Evolutionary conservation across 2,329 filamentous ascomycete genomes (phyloP).

Genomic region (Fusarium sp.): DNA sequence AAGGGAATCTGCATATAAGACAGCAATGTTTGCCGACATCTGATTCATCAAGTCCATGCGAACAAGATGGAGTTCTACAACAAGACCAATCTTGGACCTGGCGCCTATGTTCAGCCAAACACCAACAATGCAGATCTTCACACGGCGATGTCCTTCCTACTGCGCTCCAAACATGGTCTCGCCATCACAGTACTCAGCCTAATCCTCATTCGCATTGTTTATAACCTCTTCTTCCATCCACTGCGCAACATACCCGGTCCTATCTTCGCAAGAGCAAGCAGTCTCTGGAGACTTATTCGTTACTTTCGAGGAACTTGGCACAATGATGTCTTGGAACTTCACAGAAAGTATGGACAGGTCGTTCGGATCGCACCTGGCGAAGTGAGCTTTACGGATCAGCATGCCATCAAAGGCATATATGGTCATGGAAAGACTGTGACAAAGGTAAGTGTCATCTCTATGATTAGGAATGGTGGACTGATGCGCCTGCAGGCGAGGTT

Average conservation of each 20-base stretch:
- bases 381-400: conserved; percentile 12
- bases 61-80: neutral
- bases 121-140: neutral
- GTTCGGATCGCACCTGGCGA: conserved; percentile 25
- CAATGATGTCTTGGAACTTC: conserved; percentile 8
- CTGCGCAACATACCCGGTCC: conserved; percentile 9
- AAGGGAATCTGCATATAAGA: neutral
- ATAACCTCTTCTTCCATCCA: conserved; percentile 14
- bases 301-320: conserved; percentile 31
- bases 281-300: conserved; percentile 4
- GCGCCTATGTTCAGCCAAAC: neutral
- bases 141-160: neutral
- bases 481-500: neutral
- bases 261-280: neutral
- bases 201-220: neutral
- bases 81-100: neutral
- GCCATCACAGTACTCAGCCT: neutral
- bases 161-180: neutral
- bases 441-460: neutral
- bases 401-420: conserved; percentile 3
- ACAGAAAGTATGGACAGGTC: conserved; percentile 16
- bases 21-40: rapidly evolving
- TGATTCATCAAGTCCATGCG: neutral
- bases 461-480: neutral
- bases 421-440: conserved; percentile 17